Base-by-base conservation (phyloP, 1,284 basidiomycete species). In the Phlebopus sp. region DNA sequence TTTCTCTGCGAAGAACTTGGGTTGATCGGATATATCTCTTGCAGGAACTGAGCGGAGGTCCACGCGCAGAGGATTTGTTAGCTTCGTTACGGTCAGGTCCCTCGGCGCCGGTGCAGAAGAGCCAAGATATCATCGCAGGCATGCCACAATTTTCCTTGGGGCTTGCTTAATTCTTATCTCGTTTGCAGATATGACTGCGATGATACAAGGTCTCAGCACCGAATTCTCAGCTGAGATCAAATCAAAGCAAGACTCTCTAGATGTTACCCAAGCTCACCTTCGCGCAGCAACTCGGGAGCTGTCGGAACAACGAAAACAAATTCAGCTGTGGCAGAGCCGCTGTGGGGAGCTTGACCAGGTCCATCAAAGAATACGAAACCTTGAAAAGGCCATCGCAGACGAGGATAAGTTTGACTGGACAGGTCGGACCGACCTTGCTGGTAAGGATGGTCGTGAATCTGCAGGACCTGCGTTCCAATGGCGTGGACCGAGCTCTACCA, bases 271-370 rank as follows among this genome's bases (percentile, higher is more conserved):
- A 66, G 83, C 82, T 5, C 88, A 94, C 58, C 81, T 99, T 8
- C 88, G 91, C 40, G 84, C 86, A 4, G 90, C 93, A 1, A 98
- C 95, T 1, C 84, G 90, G 49, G 87, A 94, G 55, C 81, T 99
- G 6, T 86, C 94, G 0, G 88, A 93, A 49, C 87, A 94, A 59
- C 83, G 96, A 34, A 87, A 86, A 56, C 86, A 92, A 56, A 85
- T 95, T 29, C 79, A 86, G 51, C 64, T 74, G 4, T 87, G 87
- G 78, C 88, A 92, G 59, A 61, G 70, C 1, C 78, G 80, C 38
- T 84, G 86, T 46, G 78, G 74, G 9, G 86, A 91, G 60, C 75
- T 92, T 9, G 92, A 95, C 55, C 82, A 90, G 59, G 73, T 90
- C 11, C 76, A 78, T 23, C 85, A 90, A 59, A 81, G 87, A 3